phyloP scores from a whole-genome alignment of 2,329 filamentous ascomycete species.

The Cladophialophora bantiana region DNA sequence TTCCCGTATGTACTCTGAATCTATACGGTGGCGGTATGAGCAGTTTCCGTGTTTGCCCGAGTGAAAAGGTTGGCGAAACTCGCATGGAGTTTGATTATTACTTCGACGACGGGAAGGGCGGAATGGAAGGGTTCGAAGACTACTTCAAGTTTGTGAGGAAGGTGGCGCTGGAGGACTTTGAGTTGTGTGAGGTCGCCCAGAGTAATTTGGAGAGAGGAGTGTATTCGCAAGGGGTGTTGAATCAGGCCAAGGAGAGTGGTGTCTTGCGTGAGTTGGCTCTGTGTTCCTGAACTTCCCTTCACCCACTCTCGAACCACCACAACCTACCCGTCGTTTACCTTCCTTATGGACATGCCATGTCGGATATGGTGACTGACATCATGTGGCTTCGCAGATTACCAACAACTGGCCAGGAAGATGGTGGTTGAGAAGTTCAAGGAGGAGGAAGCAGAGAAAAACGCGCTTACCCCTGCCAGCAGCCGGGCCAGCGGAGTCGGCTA shows the following conservation, averaged over 20 bases:
- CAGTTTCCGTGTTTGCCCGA: conserved; percentile 63
- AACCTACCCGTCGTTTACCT: not conserved
- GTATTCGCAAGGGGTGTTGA: conserved; percentile 63
- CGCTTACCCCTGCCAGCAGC: conserved; percentile 27
- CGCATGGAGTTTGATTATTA: conserved; percentile 68
- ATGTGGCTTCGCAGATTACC: conserved; percentile 49
- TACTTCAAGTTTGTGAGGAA: conserved; percentile 65
- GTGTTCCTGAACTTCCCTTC: not conserved
- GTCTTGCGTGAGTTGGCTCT: conserved; percentile 54
- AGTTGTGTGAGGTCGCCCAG: conserved; percentile 65
- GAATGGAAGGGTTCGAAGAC: conserved; percentile 60
- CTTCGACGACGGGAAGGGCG: conserved; percentile 53
- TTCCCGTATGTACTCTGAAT: conserved; percentile 63
- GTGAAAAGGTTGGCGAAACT: conserved; percentile 56
- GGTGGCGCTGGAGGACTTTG: conserved; percentile 64
- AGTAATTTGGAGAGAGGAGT: conserved; percentile 61
- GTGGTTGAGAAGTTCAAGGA: conserved; percentile 53
- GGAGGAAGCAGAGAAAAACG: conserved; percentile 43
- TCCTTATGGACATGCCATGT: not conserved
- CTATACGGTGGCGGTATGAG: conserved; percentile 66
- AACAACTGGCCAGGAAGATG: conserved; percentile 55
- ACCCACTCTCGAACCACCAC: not conserved
- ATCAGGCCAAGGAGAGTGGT: conserved; percentile 63
- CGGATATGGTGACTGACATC: not conserved
- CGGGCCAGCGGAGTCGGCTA: conserved; percentile 21